Conservation (phyloP, 768 basidiomycete species). For the Lentinus tigrinus region DNA sequence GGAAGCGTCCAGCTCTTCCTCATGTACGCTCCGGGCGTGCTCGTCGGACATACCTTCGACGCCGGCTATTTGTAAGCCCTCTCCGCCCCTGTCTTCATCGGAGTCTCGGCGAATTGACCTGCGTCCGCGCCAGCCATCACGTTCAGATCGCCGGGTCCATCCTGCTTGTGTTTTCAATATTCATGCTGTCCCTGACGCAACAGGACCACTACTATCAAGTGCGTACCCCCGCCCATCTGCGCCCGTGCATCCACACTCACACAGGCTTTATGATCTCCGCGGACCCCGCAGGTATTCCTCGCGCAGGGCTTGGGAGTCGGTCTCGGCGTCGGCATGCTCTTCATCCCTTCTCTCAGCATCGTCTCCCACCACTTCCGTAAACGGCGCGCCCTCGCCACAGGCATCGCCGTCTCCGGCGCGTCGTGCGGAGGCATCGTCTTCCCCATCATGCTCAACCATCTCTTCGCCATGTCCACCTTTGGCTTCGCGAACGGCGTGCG, state of each 20-base stretch:
- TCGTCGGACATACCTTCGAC: constrained; percentile 25
- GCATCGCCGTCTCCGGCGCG: constrained; percentile 55
- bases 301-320: constrained; percentile 61
- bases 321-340: constrained; percentile 46
- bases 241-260: background rate
- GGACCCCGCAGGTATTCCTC: constrained; percentile 45
- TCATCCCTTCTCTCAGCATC: constrained; percentile 48
- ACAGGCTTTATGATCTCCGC: background rate
- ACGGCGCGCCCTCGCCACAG: constrained; percentile 49
- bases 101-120: background rate
- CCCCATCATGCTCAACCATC: constrained; percentile 55
- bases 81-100: background rate
- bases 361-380: constrained; percentile 53
- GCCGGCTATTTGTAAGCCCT: constrained; percentile 36
- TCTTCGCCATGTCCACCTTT: constrained; percentile 30
- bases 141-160: constrained; percentile 19
- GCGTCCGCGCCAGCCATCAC: constrained; percentile 11
- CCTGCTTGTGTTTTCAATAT: constrained; percentile 28
- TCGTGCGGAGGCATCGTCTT: constrained; percentile 33
- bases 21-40: constrained; percentile 22
- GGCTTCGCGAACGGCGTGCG: constrained; percentile 45
- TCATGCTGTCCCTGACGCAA: constrained; percentile 45
- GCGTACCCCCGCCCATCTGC: background rate
- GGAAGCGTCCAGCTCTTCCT: constrained; percentile 27
- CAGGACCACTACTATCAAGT: constrained; percentile 45